Base-by-base conservation (phyloP, 768 basidiomycete genomes). In the Megacollybia marginata region DNA sequence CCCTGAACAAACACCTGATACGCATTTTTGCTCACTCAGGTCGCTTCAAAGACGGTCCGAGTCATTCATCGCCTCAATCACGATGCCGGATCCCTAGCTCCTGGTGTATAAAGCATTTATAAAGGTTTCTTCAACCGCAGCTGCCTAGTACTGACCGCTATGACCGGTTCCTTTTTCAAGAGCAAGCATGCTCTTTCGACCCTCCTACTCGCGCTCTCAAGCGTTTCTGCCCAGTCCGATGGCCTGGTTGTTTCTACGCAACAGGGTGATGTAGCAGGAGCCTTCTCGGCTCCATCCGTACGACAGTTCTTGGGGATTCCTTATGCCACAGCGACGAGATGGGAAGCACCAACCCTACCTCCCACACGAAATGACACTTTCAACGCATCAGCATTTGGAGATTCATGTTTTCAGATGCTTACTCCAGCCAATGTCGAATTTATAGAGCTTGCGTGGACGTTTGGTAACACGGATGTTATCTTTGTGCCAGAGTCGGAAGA, bases 401-500 rank as follows among this genome's bases (percentile, higher is more conserved):
- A 46, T 46, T 32, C 28, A 13, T 46, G 45, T 32, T 33, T 33
- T 15, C 45, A 46, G 20, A 28, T 32, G 23, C 23, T 46, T 13
- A 46, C 31, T 9, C n/a, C 45, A n/a, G 15, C 15, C 19, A 46
- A 46, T 31, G 34, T 46, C 20, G 45, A 46, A 31, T 46, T 46
- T 32, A 28, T 28, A 28, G 23, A 28, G 23, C 23, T 28, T 28
- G 23, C 23, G 23, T 28, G 23, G 23, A 28, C 23, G 6, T 28
- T 28, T 28, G 23, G 23, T 36, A 28, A 28, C 23, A 28, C 23
- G 23, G 23, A 28, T 28, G 23, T 28, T 28, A 28, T 28, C 23
- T 28, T 28, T 28, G 57, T 67, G 5, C 57, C 63, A 1, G 65
- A 66, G 43, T 63, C 65, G 4, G 71, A 73, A 49, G 44, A 65